Evolutionary conservation across 495 filamentous ascomycete species (phyloP).

Genomic region (Trichoderma orchidacearum): DNA sequence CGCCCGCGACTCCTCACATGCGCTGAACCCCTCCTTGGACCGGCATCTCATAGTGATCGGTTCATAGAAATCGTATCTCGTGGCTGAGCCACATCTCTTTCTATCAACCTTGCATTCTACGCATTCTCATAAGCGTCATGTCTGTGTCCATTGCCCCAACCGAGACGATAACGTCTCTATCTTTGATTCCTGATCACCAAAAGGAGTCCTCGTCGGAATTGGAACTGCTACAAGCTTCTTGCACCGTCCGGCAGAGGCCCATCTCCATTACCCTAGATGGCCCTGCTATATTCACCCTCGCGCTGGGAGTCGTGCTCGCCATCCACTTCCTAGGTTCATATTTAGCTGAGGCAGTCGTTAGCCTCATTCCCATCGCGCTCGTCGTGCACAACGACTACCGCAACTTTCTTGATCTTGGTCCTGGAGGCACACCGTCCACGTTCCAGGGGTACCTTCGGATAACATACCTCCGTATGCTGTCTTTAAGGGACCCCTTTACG

Average conservation of each 20-base stretch:
- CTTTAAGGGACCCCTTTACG: conserved; percentile 43
- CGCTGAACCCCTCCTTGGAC: no score
- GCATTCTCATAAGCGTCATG: no score
- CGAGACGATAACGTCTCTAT: background rate
- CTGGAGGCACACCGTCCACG: conserved; percentile 67
- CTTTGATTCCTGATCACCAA: background rate
- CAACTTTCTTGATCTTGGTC: conserved; percentile 63
- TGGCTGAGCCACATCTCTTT: no score
- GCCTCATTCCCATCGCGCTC: conserved; percentile 35
- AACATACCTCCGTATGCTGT: conserved; percentile 42
- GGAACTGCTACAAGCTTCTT: background rate
- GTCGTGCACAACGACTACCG: conserved; percentile 61
- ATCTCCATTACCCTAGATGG: conserved; percentile 35
- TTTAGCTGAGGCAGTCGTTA: conserved; percentile 32
- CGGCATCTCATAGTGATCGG: no score
- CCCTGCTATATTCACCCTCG: conserved; percentile 23
- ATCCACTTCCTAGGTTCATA: conserved; percentile 32
- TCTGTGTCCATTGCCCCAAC: background rate
- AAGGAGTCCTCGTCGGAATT: background rate
- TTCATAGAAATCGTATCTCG: no score
- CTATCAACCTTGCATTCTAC: no score
- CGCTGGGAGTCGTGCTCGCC: conserved; percentile 30
- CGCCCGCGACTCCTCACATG: background rate
- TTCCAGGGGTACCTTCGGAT: conserved; percentile 59
- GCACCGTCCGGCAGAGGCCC: conserved; percentile 29